Conservation (phyloP, 2,329 filamentous ascomycete species). For the Xylaria sp. region DNA sequence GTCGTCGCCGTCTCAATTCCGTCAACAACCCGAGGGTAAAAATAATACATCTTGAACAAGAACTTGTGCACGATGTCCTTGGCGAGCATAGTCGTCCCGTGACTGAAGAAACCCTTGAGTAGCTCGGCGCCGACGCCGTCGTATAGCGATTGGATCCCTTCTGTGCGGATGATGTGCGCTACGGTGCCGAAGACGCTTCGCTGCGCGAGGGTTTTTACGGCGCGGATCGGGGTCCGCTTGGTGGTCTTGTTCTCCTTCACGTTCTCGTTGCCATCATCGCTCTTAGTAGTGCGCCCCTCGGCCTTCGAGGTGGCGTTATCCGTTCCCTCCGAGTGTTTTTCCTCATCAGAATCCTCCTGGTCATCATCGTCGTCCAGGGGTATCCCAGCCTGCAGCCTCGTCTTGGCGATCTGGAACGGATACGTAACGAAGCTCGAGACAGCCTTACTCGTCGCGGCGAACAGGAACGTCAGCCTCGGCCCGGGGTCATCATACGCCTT, state of each 20-base stretch:
- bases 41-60: conserved; percentile 76
- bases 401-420: conserved; percentile 85
- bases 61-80: conserved; percentile 78
- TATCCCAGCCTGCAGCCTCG: conserved; percentile 69
- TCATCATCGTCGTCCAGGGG: conserved; percentile 43
- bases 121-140: conserved; percentile 78
- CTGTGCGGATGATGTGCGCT: conserved; percentile 60
- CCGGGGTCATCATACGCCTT: conserved; percentile 44
- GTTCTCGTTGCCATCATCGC: conserved; percentile 34
- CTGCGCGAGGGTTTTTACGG: conserved; percentile 39
- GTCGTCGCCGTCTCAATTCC: conserved; percentile 23
- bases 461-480: conserved; percentile 48
- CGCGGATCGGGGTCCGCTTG: conserved; percentile 34
- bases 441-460: conserved; percentile 79
- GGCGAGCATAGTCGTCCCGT: conserved; percentile 85
- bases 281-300: not conserved
- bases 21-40: conserved; percentile 56
- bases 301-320: not conserved
- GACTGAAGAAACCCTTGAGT: conserved; percentile 81
- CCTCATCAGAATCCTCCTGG: conserved; percentile 14
- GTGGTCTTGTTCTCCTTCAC: conserved; percentile 44
- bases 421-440: conserved; percentile 79
- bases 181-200: conserved; percentile 69
- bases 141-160: conserved; percentile 75
- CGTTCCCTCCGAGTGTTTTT: not conserved